phyloP scores from a whole-genome alignment of 352 stramenopile genomes.

The Phytophthora niederhauseri region DNA sequence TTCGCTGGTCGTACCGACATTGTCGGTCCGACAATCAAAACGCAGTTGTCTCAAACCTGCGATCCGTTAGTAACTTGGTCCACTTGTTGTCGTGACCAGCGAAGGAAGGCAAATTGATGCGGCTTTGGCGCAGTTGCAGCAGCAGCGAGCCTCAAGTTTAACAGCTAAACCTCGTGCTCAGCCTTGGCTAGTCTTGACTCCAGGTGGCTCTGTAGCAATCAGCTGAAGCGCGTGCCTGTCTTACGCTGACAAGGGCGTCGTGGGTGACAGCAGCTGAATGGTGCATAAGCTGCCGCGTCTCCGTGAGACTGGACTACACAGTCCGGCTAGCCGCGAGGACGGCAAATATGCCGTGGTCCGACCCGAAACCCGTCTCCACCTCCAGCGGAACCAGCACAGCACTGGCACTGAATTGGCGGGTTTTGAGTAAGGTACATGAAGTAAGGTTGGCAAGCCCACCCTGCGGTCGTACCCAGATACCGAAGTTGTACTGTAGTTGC shows the following conservation, averaged over 20 bases:
- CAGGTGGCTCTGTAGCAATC: constrained; percentile 17
- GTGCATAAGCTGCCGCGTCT: constrained; percentile 23
- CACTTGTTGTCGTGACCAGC: neutral
- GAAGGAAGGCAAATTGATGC: constrained; percentile 3
- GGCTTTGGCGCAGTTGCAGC: constrained; percentile 11
- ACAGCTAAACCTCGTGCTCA: neutral
- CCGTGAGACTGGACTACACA: constrained; percentile 5
- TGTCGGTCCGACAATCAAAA: too few relatives aligned
- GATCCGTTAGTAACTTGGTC: too few relatives aligned
- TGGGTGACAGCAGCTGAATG: constrained; percentile 18
- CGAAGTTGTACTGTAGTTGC: too few relatives aligned
- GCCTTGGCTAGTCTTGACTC: too few relatives aligned
- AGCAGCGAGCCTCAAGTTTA: neutral
- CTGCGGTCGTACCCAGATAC: too few relatives aligned
- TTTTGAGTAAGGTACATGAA: too few relatives aligned
- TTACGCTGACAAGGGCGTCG: constrained; percentile 9
- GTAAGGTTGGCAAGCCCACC: too few relatives aligned
- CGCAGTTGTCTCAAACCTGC: too few relatives aligned
- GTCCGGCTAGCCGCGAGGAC: neutral
- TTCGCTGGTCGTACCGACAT: too few relatives aligned
- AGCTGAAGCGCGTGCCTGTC: constrained; percentile 1
- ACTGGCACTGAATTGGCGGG: neutral
- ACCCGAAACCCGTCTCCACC: neutral
- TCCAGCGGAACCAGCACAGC: neutral
- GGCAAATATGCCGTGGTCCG: neutral